Base-by-base conservation (phyloP, 805 yeast species). In the Gaillardinia entomophila region DNA sequence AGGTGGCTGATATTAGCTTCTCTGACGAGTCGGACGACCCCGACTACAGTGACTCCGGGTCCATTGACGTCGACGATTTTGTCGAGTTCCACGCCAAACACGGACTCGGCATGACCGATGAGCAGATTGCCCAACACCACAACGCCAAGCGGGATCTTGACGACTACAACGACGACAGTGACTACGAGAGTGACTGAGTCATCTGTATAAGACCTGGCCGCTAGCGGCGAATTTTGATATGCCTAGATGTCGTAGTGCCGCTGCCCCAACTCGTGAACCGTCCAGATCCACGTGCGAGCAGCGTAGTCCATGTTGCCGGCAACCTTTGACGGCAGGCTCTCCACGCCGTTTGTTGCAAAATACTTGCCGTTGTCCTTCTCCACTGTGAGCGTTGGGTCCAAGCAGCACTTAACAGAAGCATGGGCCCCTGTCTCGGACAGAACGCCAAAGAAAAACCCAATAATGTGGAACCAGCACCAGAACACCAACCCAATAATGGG, bases 271-370 rank as follows among this genome's bases (percentile, higher is more conserved):
- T 80, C 72, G 27, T 66, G 71, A 2, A 75, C 71, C 0, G 90
- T 80, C 94, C 94, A 84, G 11, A 78, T 75, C 89, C 94, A 85
- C 23, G 82, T 77, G 28, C 76, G 62, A 4, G 79, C 78, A 1
- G 84, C 83, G 43, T 73, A 75, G 34, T 76, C 75, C 53, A 71
- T 54, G 48, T 76, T 47, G 10, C 52, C 43, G 1, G 90, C 85
- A 3, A 81, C 65, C 16, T 52, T 48, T 27, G 87, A 77, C 3
- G 90, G 81, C 13, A 57, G 55, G 2, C 72, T 53, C 40, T 73
- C 75, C 2, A 55, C 52, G 2, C 89, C 92, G 25, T 70, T 75
- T 3, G 83, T 68, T 15, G 75, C 72, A 43, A 69, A 81, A 46
- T 78, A 82, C 44, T 77, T 75, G 2, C 95, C 95, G 46, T 77